These are phyloP conservation scores for Exsudoporus floridanus DNA, from an alignment of 1,284 basidiomycete genomes.

Conservation along the genomic window DNA sequence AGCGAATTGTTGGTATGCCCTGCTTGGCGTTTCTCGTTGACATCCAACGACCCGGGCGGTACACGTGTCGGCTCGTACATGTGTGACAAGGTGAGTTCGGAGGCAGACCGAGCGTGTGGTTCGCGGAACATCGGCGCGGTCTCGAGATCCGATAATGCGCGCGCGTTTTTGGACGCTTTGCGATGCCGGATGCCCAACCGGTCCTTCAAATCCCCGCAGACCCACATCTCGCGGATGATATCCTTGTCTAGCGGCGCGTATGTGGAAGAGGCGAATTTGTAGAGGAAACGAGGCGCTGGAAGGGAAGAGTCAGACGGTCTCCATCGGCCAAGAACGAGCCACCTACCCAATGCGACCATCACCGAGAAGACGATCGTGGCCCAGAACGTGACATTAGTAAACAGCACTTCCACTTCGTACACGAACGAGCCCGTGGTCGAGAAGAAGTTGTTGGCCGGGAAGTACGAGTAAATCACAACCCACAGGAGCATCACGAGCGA, in stretches of 20 bases:
- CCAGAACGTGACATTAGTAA: constrained; percentile 83
- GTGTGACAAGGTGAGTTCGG: constrained; percentile 47
- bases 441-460: constrained; percentile 41
- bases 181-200: constrained; percentile 71
- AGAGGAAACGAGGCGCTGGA: constrained; percentile 68
- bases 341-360: constrained; percentile 67
- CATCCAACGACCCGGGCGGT: constrained; percentile 27
- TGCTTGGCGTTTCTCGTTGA: constrained; percentile 15
- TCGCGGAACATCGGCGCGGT: constrained; percentile 67
- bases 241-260: constrained; percentile 80
- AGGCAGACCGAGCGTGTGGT: constrained; percentile 60
- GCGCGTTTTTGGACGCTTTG: constrained; percentile 44
- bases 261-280: constrained; percentile 65
- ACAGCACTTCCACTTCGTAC: constrained; percentile 73
- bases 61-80: constrained; percentile 46
- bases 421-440: constrained; percentile 61
- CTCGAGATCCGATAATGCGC: constrained; percentile 45
- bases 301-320: neutral
- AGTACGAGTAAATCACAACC: constrained; percentile 84
- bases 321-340: neutral
- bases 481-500: constrained; percentile 78
- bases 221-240: constrained; percentile 89
- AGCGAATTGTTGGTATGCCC: neutral
- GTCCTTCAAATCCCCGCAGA: constrained; percentile 80
- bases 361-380: constrained; percentile 69